Evolutionary conservation across 768 basidiomycete genomes (phyloP), one percentile per base, ranked within the genome.

Genomic region (Glaciozyma antarctica): DNA sequence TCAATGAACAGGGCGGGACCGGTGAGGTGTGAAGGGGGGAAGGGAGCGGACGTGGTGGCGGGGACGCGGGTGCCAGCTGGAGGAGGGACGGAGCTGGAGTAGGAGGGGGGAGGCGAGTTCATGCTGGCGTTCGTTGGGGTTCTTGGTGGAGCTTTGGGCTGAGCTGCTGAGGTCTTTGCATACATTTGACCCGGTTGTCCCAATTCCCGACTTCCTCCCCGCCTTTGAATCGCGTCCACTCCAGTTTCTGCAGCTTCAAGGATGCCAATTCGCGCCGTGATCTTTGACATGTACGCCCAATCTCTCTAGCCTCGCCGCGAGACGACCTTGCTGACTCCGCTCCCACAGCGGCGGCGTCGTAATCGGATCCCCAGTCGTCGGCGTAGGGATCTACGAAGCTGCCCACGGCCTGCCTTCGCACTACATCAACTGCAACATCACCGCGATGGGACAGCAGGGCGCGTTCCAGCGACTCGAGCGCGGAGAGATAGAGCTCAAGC

Each of bases 391-490:
- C 21, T 62, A 54, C 24, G 68, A 70, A 41, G 13, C 24, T 9
- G 53, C 44, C 1, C 60, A 56, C 45, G 17, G 47, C 4, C 65
- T 70, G 5, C 68, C 68, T 2, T 21, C 26, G 4, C 59, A 70
- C 49, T 70, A 61, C 55, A 49, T 70, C 59, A 70, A 70, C 60
- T 58, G 44, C 10, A 34, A 38, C 38, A 70, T 70, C 58, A 66
- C 68, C 21, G 68, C 64, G 0, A 45, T 52, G n/a, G 68, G 68
- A 7, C 54, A 57, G 13, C 5, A 48, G 4, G 68, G 68, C 0
- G 62, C 68, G 5, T 70, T 70, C 38, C 68, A 70, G 44, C 53
- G 60, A 3, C 45, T 70, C 26, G 68, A 70, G 55, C 59, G 65
- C 1, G 58, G 62, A 13, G 62, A 70, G 24, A 24, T 70, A 15